Base-by-base conservation (phyloP, 768 basidiomycete species). In the Lentinula boryana region DNA sequence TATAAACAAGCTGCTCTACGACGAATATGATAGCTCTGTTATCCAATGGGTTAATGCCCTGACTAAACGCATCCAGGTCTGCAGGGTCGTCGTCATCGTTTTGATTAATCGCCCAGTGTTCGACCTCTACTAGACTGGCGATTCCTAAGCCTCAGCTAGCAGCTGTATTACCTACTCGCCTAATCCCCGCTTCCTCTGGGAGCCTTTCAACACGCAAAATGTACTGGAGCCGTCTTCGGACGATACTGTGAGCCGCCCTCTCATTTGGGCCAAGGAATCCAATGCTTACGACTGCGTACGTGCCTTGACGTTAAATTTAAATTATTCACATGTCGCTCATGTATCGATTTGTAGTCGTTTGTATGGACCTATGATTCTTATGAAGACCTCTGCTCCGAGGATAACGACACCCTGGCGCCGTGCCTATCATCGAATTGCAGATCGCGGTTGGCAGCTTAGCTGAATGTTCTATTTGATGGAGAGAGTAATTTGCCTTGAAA, bases 381-480 rank as follows among this genome's bases (percentile, higher is more conserved):
- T 15, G 60, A 74, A 46, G 80, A 82, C 65, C 70, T 82, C 18
- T 81, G 80, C 71, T 77, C 75, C 4, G 74, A 77, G 44, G 71
- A 63, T 61, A 48, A 48, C 46, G 46, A 48, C 75, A 69, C 58
- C 69, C 68, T 3, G 56, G 64, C 21, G 72, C 74, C 9, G 68
- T 75, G 23, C 75, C 74, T 15, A 69, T 75, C 31, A 78, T 81
- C 56, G 78, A 80, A 64, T 60, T 68, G 2, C 80, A 81, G 62
- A 72, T 81, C n/a, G 79, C 79, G 78, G 32, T 70, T 81, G 44
- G 80, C 80, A 6, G 79, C 80, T 2, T 81, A 79, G 80, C 68
- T 81, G 59, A 80, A 80, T 63, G 77, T 79, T 4, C 66, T 82
- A 16, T 80, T 83, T 53, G 76, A 78, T 54, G 76, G 75, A 13